A percentile compares a stretch with the other conserved stretches of the same genome.
These are phyloP conservation scores for Fusarium denticulatum DNA, from an alignment of 2,329 filamentous ascomycete genomes.

Conservation along the genomic window DNA sequence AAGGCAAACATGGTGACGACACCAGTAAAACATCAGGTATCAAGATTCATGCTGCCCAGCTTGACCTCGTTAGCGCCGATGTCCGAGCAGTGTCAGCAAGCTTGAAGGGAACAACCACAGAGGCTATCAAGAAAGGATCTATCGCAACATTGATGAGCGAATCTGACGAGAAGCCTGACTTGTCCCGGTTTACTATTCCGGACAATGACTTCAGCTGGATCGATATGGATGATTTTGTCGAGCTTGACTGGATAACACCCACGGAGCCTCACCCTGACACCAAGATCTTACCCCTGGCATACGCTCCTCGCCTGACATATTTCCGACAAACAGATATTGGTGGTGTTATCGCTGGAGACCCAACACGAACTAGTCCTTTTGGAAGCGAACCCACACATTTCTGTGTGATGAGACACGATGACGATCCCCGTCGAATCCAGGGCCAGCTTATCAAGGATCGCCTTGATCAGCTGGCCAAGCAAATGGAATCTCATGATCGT, in stretches of 20 bases:
- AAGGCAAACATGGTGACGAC: conserved; percentile 78
- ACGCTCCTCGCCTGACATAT: conserved; percentile 94
- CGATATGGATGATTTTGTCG: conserved; percentile 99
- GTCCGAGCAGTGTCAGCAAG: conserved; percentile 92
- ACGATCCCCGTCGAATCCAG: conserved; percentile 90
- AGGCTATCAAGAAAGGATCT: conserved; percentile 74
- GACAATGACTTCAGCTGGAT: conserved; percentile 97
- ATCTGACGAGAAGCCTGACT: conserved; percentile 70
- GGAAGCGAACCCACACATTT: conserved; percentile 93
- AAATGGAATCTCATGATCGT: conserved; percentile 79
- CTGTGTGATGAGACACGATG: conserved; percentile 92
- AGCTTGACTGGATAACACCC: conserved; percentile 94
- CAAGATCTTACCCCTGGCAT: conserved; percentile 91
- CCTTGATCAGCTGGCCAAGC: conserved; percentile 78
- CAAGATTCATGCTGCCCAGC: conserved; percentile 93
- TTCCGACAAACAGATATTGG: conserved; percentile 96
- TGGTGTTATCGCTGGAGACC: conserved; percentile 80
- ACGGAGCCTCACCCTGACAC: conserved; percentile 91
- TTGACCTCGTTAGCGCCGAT: conserved; percentile 91
- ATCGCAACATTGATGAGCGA: conserved; percentile 62
- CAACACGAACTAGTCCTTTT: conserved; percentile 86
- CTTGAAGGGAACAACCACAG: conserved; percentile 81
- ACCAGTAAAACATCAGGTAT: conserved; percentile 80
- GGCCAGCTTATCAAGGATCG: conserved; percentile 84
- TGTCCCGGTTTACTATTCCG: conserved; percentile 93